These are phyloP conservation scores for Dioscorea dumetorum DNA, from an alignment of 106 monocot genomes.

Conservation along the genomic window DNA sequence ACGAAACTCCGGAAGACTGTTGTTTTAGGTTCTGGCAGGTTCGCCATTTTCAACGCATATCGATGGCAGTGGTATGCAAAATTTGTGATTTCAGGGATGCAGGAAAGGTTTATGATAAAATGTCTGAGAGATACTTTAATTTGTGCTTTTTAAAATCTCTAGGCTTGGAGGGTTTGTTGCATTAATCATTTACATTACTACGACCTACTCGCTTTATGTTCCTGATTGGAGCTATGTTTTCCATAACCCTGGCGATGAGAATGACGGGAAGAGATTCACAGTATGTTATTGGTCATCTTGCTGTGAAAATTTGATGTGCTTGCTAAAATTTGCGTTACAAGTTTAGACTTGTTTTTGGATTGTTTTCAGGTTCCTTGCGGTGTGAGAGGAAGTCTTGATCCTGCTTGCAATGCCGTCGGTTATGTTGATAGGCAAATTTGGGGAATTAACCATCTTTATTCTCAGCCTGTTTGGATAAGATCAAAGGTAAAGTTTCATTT, in stretches of 20 bases:
- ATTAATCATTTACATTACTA: neutral
- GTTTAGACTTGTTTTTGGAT: neutral
- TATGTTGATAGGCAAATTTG: slow-evolving; percentile 31
- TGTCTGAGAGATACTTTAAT: neutral
- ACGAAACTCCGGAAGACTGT: slow-evolving; percentile 7
- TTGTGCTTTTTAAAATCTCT: neutral
- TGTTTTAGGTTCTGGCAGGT: neutral
- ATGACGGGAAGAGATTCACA: slow-evolving; percentile 27
- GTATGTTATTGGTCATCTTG: neutral
- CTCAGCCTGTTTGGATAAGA: slow-evolving; percentile 28
- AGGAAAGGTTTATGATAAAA: neutral
- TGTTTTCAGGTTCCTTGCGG: slow-evolving; percentile 41
- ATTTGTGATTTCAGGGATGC: neutral
- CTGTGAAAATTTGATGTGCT: no score
- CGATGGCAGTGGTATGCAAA: slow-evolving; percentile 18
- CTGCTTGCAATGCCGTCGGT: slow-evolving; percentile 40
- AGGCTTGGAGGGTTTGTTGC: slow-evolving; percentile 1
- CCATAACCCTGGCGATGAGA: neutral
- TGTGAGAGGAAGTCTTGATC: slow-evolving; percentile 28
- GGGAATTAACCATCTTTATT: slow-evolving; percentile 36
- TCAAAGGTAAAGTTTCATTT: neutral
- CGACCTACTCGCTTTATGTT: slow-evolving; percentile 4
- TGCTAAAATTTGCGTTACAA: neutral
- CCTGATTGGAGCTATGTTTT: slow-evolving; percentile 1
- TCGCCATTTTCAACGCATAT: slow-evolving; percentile 16